Evolutionary conservation across 2,329 filamentous ascomycete species (phyloP), one percentile per base, ranked within the genome.

Genomic region (Apiospora arundinis): DNA sequence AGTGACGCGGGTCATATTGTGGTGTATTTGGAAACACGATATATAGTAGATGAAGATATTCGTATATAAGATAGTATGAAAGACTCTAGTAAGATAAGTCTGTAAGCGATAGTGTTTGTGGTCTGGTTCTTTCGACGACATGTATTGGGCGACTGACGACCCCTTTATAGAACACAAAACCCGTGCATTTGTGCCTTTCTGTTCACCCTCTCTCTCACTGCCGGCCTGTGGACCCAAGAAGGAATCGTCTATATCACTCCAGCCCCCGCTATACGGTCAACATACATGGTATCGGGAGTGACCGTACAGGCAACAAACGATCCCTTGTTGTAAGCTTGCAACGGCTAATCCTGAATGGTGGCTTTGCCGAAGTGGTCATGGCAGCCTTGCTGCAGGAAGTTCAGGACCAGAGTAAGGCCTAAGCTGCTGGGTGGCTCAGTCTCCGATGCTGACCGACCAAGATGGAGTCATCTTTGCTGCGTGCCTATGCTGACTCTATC

Each of bases 401-500:
- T 7, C 56, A 40, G 56, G 56, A 40, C 56, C 28, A 63, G 56
- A 40, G 56, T 63, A 60, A 18, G 12, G 25, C 25, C 32, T 28
- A 16, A 28, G 52, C 4, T 21, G 28, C 16, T 60, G 52, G 56
- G 56, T 63, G 56, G 56, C 56, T 63, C 32, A 32, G 56, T 32
- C 32, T 32, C 32, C 32, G 32, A 32, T 40, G 52, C 56, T 63
- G 56, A 63, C 56, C 52, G 56, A 40, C 28, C 2, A n/a, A 25
- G 49, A 56, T 14, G 56, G 52, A 63, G 56, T 63, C 56, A 63
- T 63, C 56, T 18, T 37, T 23, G 46, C 21, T 49, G 46, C n/a
- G 9, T 37, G 25, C 25, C 5, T 48, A n/a, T 63, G 56, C 56
- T 63, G 56, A 63, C 56, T n/a, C 3, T 32, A 63, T 63, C 32